Evolutionary conservation across 257 asterid genomes (phyloP).

Genomic region (Nicotiana noctiflora): DNA sequence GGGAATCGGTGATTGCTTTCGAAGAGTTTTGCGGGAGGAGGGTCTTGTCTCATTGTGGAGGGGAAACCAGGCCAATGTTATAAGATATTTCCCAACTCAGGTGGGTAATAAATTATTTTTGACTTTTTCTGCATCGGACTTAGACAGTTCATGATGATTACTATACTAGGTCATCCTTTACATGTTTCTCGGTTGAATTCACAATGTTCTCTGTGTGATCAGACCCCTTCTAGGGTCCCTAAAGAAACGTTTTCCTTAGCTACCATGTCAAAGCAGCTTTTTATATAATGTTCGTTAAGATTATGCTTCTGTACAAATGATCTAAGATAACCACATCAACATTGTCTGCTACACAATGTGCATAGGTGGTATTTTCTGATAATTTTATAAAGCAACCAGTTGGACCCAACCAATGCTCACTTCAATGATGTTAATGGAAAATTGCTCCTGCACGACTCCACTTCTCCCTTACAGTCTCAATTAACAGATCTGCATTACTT

Average conservation of each 20-base stretch:
- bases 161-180: neutral
- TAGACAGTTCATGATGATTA: neutral
- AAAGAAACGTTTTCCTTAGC: neutral
- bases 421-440: neutral
- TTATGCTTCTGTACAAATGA: neutral
- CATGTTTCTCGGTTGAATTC: neutral
- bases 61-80: constrained; percentile 93
- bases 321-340: neutral
- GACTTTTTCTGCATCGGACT: neutral
- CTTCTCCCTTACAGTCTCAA: neutral
- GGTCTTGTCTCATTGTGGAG: constrained; percentile 83
- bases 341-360: neutral
- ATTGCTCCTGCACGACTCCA: neutral
- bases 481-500: neutral
- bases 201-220: neutral
- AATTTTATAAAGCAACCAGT: neutral
- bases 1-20: constrained; percentile 68
- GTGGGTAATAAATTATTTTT: constrained; percentile 15
- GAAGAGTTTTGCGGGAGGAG: constrained; percentile 64
- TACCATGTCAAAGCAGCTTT: neutral
- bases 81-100: constrained; percentile 97
- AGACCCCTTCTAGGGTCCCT: neutral
- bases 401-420: neutral
- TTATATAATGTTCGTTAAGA: neutral
- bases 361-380: neutral